A percentile compares a stretch with the other conserved stretches of the same genome.
Evolutionary conservation across 169 alveolate genomes (phyloP).

Genomic region (Prorocentrum cordatum): DNA sequence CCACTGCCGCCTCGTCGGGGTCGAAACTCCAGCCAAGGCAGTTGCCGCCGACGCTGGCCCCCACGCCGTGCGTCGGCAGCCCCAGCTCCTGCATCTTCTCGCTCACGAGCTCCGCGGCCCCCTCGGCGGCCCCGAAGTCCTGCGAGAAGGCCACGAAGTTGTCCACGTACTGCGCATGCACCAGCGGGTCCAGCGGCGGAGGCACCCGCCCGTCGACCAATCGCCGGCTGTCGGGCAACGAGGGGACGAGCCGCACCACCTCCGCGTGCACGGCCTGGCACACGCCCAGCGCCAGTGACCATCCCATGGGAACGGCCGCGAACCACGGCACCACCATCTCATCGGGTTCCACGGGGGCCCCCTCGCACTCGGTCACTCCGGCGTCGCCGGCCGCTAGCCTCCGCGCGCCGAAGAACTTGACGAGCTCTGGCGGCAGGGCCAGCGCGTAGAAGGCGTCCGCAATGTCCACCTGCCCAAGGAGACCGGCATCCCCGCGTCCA

Average conservation of each 20-base stretch:
- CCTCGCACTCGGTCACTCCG: no score
- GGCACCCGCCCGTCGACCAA: neutral
- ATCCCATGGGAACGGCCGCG: slow-evolving; percentile 8
- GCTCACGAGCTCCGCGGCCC: neutral
- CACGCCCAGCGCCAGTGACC: slow-evolving; percentile 7
- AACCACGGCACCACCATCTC: no score
- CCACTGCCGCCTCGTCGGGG: neutral
- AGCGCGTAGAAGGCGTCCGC: no score
- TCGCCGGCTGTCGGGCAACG: neutral
- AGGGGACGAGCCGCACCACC: neutral
- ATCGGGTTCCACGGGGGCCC: no score
- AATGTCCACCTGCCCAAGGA: no score
- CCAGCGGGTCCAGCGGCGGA: neutral
- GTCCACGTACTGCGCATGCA: slow-evolving; percentile 25
- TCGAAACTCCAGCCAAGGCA: slow-evolving; percentile 25
- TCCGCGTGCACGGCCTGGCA: neutral
- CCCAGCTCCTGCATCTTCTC: neutral
- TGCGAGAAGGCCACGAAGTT: slow-evolving; percentile 13
- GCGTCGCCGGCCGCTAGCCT: no score
- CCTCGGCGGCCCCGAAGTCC: neutral
- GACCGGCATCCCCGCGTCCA: no score
- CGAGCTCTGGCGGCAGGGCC: no score
- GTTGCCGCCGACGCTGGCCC: neutral
- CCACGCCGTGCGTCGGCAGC: slow-evolving; percentile 15
- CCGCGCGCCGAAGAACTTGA: no score